Evolutionary conservation across 805 yeast species (phyloP).

Genomic region (Ogataea neopini): DNA sequence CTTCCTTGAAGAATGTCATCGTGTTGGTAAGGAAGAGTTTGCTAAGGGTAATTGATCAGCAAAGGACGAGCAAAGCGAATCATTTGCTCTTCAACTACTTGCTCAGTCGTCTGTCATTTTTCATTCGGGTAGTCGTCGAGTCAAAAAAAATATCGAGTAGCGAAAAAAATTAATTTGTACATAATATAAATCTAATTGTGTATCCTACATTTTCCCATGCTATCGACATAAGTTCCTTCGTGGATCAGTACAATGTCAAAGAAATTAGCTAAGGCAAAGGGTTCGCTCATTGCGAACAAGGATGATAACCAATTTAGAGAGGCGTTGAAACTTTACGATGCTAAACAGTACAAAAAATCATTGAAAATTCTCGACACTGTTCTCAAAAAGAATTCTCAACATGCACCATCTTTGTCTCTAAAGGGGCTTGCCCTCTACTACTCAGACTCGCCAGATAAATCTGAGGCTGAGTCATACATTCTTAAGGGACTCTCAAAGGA

Average conservation of each 20-base stretch:
- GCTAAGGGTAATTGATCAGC: not conserved
- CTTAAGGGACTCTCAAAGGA: conserved; percentile 61
- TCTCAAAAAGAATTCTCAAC: conserved; percentile 71
- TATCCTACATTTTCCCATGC: not conserved
- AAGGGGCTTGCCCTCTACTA: conserved; percentile 73
- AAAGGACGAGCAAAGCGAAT: too few species aligned
- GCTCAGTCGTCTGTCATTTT: not conserved
- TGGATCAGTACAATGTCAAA: conserved; percentile 6
- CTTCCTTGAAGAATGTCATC: conserved; percentile 85
- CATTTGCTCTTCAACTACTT: too few species aligned
- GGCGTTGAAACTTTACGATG: conserved; percentile 81
- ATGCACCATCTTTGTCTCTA: conserved; percentile 80
- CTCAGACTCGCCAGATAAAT: conserved; percentile 47
- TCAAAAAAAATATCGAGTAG: not conserved
- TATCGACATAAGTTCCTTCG: not conserved
- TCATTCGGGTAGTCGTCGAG: not conserved
- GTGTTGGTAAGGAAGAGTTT: conserved; percentile 50
- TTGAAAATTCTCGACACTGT: conserved; percentile 72
- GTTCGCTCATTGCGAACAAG: conserved; percentile 37
- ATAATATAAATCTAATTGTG: not conserved
- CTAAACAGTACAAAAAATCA: conserved; percentile 84
- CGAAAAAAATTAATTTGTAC: not conserved
- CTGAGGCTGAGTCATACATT: conserved; percentile 65
- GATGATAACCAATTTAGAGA: conserved; percentile 78
- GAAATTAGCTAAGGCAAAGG: conserved; percentile 9